phyloP scores from a whole-genome alignment of 1,284 basidiomycete species.

The Anthracocystis walkeri region DNA sequence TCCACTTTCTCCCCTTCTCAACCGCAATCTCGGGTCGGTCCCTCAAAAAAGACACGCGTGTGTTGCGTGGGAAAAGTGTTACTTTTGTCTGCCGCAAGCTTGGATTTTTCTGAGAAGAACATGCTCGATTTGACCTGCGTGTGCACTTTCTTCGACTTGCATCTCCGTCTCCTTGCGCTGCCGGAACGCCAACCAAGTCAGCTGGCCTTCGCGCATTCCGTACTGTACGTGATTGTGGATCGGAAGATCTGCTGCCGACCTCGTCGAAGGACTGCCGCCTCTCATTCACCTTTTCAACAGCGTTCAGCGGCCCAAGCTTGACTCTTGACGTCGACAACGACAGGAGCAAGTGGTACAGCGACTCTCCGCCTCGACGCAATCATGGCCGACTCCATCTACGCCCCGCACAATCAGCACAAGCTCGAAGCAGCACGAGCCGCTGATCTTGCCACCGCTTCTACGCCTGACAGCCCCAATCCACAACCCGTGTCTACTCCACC shows the following conservation, averaged over 20 bases:
- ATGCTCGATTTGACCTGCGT: neutral
- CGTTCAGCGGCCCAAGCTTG: neutral
- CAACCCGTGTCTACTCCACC: neutral
- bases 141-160: neutral
- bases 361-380: conserved; percentile 6
- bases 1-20: neutral
- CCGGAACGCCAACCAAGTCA: no score
- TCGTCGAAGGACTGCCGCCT: neutral
- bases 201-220: no score
- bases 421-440: conserved; percentile 37
- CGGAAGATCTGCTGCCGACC: conserved; percentile 1
- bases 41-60: no score
- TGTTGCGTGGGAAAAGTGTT: conserved; percentile 11
- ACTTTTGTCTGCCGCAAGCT: conserved; percentile 12
- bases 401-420: conserved; percentile 50
- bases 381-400: conserved; percentile 61
- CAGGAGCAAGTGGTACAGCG: neutral
- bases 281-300: neutral
- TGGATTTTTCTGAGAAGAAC: conserved; percentile 38
- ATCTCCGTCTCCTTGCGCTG: neutral
- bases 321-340: conserved; percentile 4
- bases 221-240: neutral
- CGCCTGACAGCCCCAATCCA: conserved; percentile 2
- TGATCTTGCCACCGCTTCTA: conserved; percentile 3
- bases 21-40: neutral